Evolutionary conservation across 2,329 filamentous ascomycete genomes (phyloP), one percentile per base, ranked within the genome.

Genomic region (Arthrobotrys conoides): DNA sequence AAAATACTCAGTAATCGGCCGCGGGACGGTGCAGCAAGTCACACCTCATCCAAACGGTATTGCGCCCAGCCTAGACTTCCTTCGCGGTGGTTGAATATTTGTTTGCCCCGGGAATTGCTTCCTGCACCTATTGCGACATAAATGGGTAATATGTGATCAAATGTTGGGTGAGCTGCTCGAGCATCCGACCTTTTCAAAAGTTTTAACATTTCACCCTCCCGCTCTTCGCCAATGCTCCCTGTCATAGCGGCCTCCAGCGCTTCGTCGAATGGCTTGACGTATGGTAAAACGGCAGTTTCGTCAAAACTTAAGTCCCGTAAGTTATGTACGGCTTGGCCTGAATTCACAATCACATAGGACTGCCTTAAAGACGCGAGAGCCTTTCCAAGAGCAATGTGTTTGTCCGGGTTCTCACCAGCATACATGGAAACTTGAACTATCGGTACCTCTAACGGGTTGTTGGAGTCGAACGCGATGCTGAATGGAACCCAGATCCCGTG

Each of bases 401-500:
- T 87, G 76, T 88, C 86, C 0, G 90, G 88, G 75, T 92, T 88
- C 80, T 92, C 90, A 59, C 85, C 88, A 71, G 88, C 85, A 83
- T 91, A 92, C 10, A 93, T 86, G 1, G 90, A 92, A 36, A 92
- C 90, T 81, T 94, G 92, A 10, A 94, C 90, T 5, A 94, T 86
- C 0, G 92, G 92, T 0, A 91, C 88, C 53, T 87, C 87, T 10
- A 92, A 83, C 0, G 90, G 89, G 82, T 92, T 92, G 16, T 88
- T 85, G 0, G 89, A 89, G 69, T 89, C 84, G 82, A 92, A 92
- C 16, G 90, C 89, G 87, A 53, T 49, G 6, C 48, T 88, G 83
- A 93, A 93, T 10, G 89, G 88, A 0, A 89, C 90, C 87, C 91
- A 94, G 24, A 93, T 91, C 20, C 92, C 92, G 82, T 94, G 92